These are phyloP conservation scores for Ophiostoma himal-ulmi DNA, from an alignment of 2,329 filamentous ascomycete species.

Conservation along the genomic window DNA sequence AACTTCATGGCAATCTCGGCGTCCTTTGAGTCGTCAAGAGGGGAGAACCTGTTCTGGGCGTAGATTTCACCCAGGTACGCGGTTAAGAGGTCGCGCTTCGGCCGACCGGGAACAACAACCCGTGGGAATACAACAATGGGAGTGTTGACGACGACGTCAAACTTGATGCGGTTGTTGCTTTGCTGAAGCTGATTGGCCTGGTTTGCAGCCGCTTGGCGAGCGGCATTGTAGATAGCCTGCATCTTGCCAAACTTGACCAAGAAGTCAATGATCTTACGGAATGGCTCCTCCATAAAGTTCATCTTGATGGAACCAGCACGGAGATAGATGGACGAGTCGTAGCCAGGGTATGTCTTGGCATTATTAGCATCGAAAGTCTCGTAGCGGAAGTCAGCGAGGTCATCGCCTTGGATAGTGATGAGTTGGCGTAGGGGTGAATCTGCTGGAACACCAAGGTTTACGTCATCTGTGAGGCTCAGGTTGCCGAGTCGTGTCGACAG, in stretches of 20 bases:
- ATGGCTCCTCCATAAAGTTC: conserved; percentile 95
- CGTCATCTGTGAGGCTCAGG: conserved; percentile 82
- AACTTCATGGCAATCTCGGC: conserved; percentile 81
- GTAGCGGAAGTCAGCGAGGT: conserved; percentile 94
- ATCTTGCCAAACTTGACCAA: conserved; percentile 98
- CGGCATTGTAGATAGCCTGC: conserved; percentile 98
- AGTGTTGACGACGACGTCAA: conserved; percentile 87
- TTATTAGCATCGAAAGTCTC: conserved; percentile 82
- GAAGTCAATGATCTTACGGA: conserved; percentile 96
- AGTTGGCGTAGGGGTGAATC: conserved; percentile 77
- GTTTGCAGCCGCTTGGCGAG: conserved; percentile 85
- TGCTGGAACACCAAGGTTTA: conserved; percentile 81
- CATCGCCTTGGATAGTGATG: conserved; percentile 90
- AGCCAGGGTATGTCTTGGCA: conserved; percentile 73
- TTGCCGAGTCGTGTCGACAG: conserved; percentile 83
- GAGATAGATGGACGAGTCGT: conserved; percentile 85
- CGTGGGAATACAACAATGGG: conserved; percentile 94
- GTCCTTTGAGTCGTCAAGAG: conserved; percentile 68
- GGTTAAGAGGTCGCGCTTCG: conserved; percentile 75
- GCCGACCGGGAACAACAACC: conserved; percentile 61
- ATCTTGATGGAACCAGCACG: conserved; percentile 92
- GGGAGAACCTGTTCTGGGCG: conserved; percentile 85
- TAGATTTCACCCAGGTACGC: conserved; percentile 97
- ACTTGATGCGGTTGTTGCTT: conserved; percentile 82
- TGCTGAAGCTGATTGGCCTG: conserved; percentile 92